Percentiles rank a stretch among this genome's conserved stretches.
These are phyloP conservation scores for Vitis labrusca DNA, from an alignment of 164 flowering plant species.

Conservation along the genomic window DNA sequence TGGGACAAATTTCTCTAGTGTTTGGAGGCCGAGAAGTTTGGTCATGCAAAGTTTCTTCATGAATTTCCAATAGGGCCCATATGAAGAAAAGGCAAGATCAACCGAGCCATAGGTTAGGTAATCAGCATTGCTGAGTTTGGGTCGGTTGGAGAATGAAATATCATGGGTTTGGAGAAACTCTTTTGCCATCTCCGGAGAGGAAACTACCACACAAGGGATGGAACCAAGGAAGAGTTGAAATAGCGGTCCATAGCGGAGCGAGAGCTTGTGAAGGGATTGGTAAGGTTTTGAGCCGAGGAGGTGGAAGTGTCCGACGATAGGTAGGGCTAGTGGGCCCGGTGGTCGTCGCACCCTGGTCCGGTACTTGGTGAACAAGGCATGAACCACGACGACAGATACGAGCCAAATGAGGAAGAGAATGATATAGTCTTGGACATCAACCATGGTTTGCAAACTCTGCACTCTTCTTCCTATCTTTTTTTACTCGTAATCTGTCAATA, in stretches of 20 bases:
- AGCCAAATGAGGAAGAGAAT: conserved; percentile 3
- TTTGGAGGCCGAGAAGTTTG: conserved; percentile 17
- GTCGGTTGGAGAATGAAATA: conserved; percentile 12
- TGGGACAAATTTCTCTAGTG: no score
- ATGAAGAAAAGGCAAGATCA: conserved; percentile 32
- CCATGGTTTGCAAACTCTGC: conserved; percentile 1
- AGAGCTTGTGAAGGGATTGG: conserved; percentile 22
- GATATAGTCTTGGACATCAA: conserved; percentile 9
- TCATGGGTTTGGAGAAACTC: conserved; percentile 14
- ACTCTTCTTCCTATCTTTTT: no score
- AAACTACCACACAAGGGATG: conserved; percentile 13
- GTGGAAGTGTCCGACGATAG: conserved; percentile 28
- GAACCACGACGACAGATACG: conserved; percentile 1
- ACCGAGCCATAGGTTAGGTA: conserved; percentile 19
- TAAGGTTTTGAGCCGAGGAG: conserved; percentile 15
- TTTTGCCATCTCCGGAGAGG: conserved; percentile 16
- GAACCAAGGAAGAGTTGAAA: conserved; percentile 21
- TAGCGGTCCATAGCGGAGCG: conserved; percentile 17
- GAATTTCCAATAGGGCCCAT: conserved; percentile 57
- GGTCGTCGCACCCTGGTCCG: conserved; percentile 6
- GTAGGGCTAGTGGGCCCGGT: conserved; percentile 18
- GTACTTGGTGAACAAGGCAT: not conserved
- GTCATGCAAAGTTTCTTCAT: conserved; percentile 52
- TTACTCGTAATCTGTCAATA: no score
- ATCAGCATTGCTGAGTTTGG: not conserved